Conservation (phyloP, 208 protist species). For the Tritrichomonas musculus region DNA sequence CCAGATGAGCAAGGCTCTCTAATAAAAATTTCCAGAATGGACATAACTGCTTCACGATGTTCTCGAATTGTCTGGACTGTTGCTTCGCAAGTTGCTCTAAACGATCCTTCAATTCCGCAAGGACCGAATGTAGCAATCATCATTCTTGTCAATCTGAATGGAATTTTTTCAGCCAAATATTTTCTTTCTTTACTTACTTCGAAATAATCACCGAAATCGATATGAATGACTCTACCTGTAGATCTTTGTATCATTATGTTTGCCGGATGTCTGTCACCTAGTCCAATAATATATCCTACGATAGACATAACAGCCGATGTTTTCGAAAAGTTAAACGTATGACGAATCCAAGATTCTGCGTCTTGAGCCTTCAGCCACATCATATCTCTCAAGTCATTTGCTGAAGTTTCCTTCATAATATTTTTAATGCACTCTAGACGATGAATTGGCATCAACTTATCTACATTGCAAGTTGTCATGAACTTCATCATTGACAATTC, state of each 20-base stretch:
- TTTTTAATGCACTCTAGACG: not conserved
- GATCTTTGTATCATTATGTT: conserved; percentile 33
- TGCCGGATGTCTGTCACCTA: conserved; percentile 26
- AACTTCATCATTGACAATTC: not conserved
- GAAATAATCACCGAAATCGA: conserved; percentile 43
- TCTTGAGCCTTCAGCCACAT: conserved; percentile 23
- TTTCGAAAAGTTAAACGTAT: not conserved
- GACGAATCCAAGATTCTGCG: not conserved
- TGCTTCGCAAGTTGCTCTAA: not conserved
- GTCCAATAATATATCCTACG: conserved; percentile 21
- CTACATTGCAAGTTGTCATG: not conserved
- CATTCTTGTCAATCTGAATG: conserved; percentile 29
- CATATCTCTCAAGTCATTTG: not conserved
- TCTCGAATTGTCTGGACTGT: not conserved
- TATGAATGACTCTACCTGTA: conserved; percentile 29
- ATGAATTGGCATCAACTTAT: not conserved
- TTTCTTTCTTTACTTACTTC: conserved; percentile 39
- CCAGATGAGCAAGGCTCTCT: not conserved
- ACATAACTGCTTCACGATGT: not conserved
- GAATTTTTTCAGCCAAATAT: not conserved
- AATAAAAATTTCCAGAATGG: conserved; percentile 4
- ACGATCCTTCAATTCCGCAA: not conserved
- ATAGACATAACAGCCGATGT: not conserved
- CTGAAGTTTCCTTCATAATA: not conserved
- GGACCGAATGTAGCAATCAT: not conserved